A percentile compares a stretch with the other conserved stretches of the same genome.
phyloP scores from a whole-genome alignment of 768 basidiomycete genomes.

The Mycena vulgaris region DNA sequence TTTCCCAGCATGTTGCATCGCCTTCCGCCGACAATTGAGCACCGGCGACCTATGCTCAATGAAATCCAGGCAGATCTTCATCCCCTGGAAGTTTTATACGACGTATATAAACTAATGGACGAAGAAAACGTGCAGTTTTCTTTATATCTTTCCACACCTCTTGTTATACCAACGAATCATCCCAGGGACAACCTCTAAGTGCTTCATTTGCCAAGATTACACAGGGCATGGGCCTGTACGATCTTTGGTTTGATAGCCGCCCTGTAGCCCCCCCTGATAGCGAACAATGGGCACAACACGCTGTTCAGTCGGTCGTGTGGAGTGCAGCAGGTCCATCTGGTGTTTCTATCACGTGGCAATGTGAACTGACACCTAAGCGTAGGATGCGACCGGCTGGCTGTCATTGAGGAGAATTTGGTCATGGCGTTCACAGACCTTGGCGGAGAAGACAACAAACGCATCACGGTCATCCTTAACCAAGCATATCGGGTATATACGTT shows the following conservation, averaged over 20 bases:
- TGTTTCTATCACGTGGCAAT: not conserved
- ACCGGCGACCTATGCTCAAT: conserved; percentile 69
- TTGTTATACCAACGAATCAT: conserved; percentile 1
- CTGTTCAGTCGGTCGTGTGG: conserved; percentile 84
- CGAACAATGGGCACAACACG: conserved; percentile 82
- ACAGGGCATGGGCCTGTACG: conserved; percentile 78
- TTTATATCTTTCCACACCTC: conserved; percentile 12
- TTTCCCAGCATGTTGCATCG: conserved; percentile 78
- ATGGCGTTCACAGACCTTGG: conserved; percentile 75
- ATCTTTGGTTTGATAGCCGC: conserved; percentile 78
- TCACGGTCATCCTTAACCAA: conserved; percentile 74
- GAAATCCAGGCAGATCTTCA: conserved; percentile 84
- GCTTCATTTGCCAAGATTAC: conserved; percentile 78
- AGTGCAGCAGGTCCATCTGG: conserved; percentile 68
- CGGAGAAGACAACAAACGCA: conserved; percentile 71
- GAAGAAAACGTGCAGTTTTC: conserved; percentile 72
- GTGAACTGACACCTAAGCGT: conserved; percentile 23
- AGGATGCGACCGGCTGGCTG: conserved; percentile 80
- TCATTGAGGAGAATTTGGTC: conserved; percentile 79
- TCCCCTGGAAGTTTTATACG: conserved; percentile 82
- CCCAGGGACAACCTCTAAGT: conserved; percentile 78
- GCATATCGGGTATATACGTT: conserved; percentile 72
- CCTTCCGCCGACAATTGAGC: conserved; percentile 67
- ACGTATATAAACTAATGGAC: conserved; percentile 82
- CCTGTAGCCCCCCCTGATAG: conserved; percentile 62